Evolutionary conservation across 2,329 filamentous ascomycete species (phyloP), one percentile per base, ranked within the genome.

Genomic region (Metarhizium humberi): DNA sequence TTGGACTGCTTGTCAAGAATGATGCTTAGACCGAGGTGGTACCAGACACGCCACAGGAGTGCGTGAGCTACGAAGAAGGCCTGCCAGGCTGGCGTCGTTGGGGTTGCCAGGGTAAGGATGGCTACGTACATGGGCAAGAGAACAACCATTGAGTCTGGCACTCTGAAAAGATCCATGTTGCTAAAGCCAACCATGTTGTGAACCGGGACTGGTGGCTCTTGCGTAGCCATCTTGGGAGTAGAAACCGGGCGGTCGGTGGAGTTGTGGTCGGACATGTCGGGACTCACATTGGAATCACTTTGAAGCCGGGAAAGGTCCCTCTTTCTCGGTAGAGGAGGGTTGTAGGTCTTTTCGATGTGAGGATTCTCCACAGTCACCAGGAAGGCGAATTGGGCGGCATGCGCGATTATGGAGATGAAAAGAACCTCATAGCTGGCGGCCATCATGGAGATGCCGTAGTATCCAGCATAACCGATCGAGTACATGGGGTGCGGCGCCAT

Each of bases 401-500:
- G 94, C 58, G 92, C 94, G 66, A 95, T 74, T 65, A 99, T 92
- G 55, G 94, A 97, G 70, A 97, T 96, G 78, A 95, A 92, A 51
- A 99, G 81, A 56, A 99, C 92, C 66, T 92, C 91, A 74, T 97
- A 97, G 77, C 94, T 99, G 59, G 92, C 92, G 50, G 91, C 92
- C 87, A 99, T 95, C 75, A 96, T 86, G 57, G 92, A 96, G 67
- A 97, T 96, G 63, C 94, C 94, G 69, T 99, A 99, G 75, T 95
- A 99, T 50, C 94, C 94, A 53, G 90, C 91, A 71, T 99, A 99
- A 43, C 94, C 94, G 65, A 97, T 92, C 55, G 92, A 96, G 74
- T 97, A 97, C 92, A 97, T 97, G 60, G 92, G 92, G 69, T 97
- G 94, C 36, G 94, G 94, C 20, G 94, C 94, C 86, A 99, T 95